Base-by-base conservation (phyloP, 352 stramenopile species). In the Phytophthora citrophthora region DNA sequence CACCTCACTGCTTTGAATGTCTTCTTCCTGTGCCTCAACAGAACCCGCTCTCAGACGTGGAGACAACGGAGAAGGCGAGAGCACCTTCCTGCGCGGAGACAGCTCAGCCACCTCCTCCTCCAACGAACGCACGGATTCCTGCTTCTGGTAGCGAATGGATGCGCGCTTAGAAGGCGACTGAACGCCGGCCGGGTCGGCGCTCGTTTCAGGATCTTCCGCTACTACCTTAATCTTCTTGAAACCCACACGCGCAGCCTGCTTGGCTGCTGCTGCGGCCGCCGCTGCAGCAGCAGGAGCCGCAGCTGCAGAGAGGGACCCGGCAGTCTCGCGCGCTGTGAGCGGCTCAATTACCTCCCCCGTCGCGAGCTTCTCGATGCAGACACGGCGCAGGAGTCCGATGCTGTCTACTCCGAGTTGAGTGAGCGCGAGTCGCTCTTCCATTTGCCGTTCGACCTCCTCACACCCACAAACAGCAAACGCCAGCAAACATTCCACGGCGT, bases 381-480 rank as follows among this genome's bases (percentile, higher is more conserved):
- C 83, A 7, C 57, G 68, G 24, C 87, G 76, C 7, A 95, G 53
- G 0, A 92, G 71, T 1, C 57, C 69, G 38, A 93, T 88, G 48
- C 79, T 86, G 47, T 93, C 83, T 3, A 92, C 79, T 31, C 84
- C 87, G 18, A 94, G 58, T 20, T 91, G 79, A 0, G 82, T 91
- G 15, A 94, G 60, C 4, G 73, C 65, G 9, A 90, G 41, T 50
- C 83, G 76, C 47, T 90, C 80, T 2, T 77, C 61, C 47, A 76
- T 72, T 5, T 72, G 70, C 5, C 76, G 73, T 44, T 89, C 78
- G 1, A 90, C 67, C 36, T 91, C 82, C 16, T 93, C 83, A 13
- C 69, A 83, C 2, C 86, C 86, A 16, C 86, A 94, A 16, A 94
- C 79, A 0, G 83, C 83, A 68, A 95, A 95, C 5, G 86, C 86